phyloP scores from a whole-genome alignment of 352 stramenopile genomes.

The Blastocystis sp. region DNA sequence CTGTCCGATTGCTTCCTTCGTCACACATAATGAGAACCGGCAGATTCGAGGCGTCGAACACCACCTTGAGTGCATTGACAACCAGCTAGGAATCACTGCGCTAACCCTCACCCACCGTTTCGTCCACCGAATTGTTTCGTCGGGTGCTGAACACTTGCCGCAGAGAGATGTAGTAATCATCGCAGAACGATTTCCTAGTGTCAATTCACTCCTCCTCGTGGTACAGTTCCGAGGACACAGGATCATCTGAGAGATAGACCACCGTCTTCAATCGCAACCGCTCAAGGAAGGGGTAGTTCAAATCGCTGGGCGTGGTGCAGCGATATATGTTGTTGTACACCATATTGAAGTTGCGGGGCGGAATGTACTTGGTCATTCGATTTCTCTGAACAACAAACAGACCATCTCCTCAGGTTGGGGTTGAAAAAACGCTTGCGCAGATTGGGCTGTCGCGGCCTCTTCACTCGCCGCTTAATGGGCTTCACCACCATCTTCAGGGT shows the following conservation, averaged over 20 bases:
- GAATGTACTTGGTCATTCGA: conserved; percentile 84
- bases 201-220: conserved; percentile 79
- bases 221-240: conserved; percentile 78
- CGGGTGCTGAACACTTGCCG: conserved; percentile 71
- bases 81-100: conserved; percentile 83
- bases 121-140: conserved; percentile 76
- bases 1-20: conserved; percentile 82
- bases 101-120: conserved; percentile 77
- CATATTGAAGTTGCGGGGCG: conserved; percentile 86
- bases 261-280: conserved; percentile 83
- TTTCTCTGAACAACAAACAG: background rate
- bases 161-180: conserved; percentile 73
- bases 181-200: conserved; percentile 85
- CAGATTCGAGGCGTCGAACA: conserved; percentile 84
- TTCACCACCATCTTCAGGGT: conserved; percentile 32
- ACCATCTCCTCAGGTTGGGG: conserved; percentile 38
- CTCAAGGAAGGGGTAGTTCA: conserved; percentile 87
- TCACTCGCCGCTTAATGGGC: conserved; percentile 20
- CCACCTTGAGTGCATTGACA: conserved; percentile 81
- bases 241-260: conserved; percentile 84
- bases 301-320: conserved; percentile 83
- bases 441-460: conserved; percentile 28
- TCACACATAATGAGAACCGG: conserved; percentile 85
- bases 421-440: conserved; percentile 62
- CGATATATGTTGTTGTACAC: conserved; percentile 86